Conservation (phyloP, 306 rosid genomes). For the Notholithocarpus densiflorus region DNA sequence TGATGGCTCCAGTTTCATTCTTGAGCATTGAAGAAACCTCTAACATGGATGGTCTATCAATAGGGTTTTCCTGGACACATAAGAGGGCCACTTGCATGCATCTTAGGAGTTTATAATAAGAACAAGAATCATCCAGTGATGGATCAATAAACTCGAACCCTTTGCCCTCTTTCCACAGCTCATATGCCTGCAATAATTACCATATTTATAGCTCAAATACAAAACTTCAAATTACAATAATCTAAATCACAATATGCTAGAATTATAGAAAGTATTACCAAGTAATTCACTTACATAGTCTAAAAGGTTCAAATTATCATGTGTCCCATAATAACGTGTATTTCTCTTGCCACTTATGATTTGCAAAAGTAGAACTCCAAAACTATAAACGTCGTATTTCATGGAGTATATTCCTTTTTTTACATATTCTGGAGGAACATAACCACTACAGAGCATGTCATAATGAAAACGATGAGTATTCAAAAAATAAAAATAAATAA, state of each 20-base stretch:
- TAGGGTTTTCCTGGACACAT: conserved; percentile 31
- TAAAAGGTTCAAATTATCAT: conserved; percentile 15
- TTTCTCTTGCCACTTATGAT: conserved; percentile 35
- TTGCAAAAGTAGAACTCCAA: conserved; percentile 26
- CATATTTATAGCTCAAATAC: not conserved
- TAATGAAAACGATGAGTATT: no score
- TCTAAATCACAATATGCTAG: not conserved
- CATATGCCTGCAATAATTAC: conserved; percentile 33
- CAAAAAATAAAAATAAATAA: not conserved
- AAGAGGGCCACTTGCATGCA: conserved; percentile 37
- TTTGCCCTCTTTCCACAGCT: conserved; percentile 30
- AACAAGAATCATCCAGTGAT: conserved; percentile 27
- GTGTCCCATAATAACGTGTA: not conserved
- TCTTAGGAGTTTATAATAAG: conserved; percentile 19
- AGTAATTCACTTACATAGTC: conserved; percentile 27
- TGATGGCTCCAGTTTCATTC: not conserved
- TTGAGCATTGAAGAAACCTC: conserved; percentile 32
- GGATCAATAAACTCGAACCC: conserved; percentile 26
- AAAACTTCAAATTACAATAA: not conserved
- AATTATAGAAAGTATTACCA: not conserved
- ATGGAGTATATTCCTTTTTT: conserved; percentile 26
- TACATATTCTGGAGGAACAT: conserved; percentile 29
- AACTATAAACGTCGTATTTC: not conserved
- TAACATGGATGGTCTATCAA: conserved; percentile 36
- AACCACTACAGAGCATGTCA: no score